Evolutionary conservation across 179 eudicot genomes (phyloP), one percentile per base, ranked within the genome.

Genomic region (Carnegiea gigantea): DNA sequence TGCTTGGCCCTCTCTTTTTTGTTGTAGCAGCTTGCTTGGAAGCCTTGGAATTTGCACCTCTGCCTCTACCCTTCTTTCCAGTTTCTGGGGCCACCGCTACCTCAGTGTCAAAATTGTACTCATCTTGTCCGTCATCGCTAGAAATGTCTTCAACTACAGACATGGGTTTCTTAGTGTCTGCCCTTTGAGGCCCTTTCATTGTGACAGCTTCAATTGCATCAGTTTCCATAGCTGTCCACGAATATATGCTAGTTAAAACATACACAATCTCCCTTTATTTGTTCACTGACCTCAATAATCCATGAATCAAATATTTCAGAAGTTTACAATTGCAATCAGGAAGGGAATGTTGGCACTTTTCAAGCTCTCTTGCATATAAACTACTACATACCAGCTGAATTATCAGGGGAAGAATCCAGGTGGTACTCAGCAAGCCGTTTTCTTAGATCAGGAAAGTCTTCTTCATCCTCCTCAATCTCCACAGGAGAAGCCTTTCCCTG

Each of bases 341-440:
- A 40, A 40, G 44, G 44, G 44, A 40, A 40, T 40, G 8, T 40
- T 40, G 6, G 8, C 44, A 40, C 44, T 40, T 40, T 40, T 7
- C 44, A 40, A 5, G 9, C 44, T 40, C 44, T 0, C 44, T 40
- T 40, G 44, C 6, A 7, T 40, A 15, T 12, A 65, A 65, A 65
- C 18, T 11, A 11, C 36, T 23, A 65, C 14, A 24, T 86, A 95
- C 98, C 93, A 64, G 91, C 92, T 3, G 95, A 85, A 38, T 70
- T 91, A 65, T 91, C 97, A 76, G 97, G 76, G 97, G 44, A 92
- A 38, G 97, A 93, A 43, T 88, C 92, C 43, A 92, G 81, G 78
- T 91, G 90, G 84, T 92, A 90, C 76, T 91, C 92, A 64, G 95
- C 99, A 60, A 94, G 89, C 15, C 98, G 82, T 3, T 88, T 88